Conservation (phyloP, 208 protist genomes). For the Trypanosomatidae sp. region DNA sequence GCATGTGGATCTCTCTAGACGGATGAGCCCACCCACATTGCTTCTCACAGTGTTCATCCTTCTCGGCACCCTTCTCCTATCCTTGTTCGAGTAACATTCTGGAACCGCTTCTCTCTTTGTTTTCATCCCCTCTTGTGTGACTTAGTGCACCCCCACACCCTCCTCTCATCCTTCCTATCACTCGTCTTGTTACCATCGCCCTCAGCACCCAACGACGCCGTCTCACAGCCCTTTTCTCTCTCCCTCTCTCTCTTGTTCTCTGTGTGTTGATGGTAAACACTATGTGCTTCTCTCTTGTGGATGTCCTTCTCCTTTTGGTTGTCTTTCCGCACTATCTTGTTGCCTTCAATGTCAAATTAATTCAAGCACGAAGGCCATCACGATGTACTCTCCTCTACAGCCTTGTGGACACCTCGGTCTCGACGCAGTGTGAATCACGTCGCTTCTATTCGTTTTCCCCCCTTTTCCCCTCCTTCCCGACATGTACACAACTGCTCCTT, state of each 20-base stretch:
- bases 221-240: not conserved
- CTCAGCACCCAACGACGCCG: not conserved
- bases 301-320: too few species aligned
- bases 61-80: not conserved
- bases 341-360: too few species aligned
- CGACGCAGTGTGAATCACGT: too few species aligned
- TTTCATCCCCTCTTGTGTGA: not conserved
- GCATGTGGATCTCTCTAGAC: not conserved
- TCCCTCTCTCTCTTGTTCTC: too few species aligned
- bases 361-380: not conserved
- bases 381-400: not conserved
- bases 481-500: not conserved
- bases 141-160: not conserved
- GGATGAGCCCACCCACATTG: not conserved
- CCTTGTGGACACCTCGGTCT: not conserved
- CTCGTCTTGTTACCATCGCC: not conserved
- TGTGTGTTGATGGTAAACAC: too few species aligned
- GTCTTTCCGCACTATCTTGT: too few species aligned
- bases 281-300: too few species aligned
- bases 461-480: not conserved
- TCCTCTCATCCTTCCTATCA: not conserved
- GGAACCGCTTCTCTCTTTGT: not conserved
- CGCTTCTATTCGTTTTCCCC: not conserved
- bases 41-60: not conserved
- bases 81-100: not conserved